These are phyloP conservation scores for Debaryomyces coudertii DNA, from an alignment of 1,139 yeast genomes.

Conservation along the genomic window DNA sequence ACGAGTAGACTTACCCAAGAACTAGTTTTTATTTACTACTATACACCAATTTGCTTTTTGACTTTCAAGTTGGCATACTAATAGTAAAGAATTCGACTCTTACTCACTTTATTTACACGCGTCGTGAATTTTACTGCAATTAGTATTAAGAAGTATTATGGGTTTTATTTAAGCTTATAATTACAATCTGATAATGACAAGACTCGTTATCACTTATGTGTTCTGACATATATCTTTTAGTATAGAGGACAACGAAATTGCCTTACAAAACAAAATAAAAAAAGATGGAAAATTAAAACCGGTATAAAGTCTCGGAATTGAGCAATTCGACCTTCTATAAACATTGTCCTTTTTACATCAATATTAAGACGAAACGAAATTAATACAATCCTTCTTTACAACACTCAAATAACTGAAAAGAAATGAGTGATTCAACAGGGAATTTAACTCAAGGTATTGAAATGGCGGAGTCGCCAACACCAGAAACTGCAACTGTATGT, in stretches of 20 bases:
- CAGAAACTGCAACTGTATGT: conserved; percentile 6
- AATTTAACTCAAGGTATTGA: conserved; percentile 8
- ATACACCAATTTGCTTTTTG: not conserved
- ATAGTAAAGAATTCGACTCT: not conserved
- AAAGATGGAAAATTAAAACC: not conserved
- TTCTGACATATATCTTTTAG: not conserved
- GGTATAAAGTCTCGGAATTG: conserved; percentile 10
- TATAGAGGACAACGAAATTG: not conserved
- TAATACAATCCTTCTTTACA: not conserved
- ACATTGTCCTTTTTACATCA: conserved; percentile 7
- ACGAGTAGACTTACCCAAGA: not conserved
- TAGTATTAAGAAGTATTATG: not conserved
- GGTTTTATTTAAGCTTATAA: too few species aligned
- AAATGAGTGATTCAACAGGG: conserved; percentile 9
- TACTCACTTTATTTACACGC: not conserved
- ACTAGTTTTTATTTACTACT: not conserved
- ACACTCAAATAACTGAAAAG: not conserved
- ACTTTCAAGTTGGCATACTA: not conserved
- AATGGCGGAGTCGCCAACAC: conserved; percentile 4
- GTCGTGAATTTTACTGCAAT: not conserved
- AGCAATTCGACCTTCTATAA: conserved; percentile 10
- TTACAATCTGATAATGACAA: too few species aligned
- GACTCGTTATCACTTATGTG: not conserved
- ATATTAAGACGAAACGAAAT: not conserved
- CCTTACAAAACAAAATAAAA: not conserved